Evolutionary conservation across 2,329 filamentous ascomycete species (phyloP).

Genomic region (Pseudocercospora ulei): DNA sequence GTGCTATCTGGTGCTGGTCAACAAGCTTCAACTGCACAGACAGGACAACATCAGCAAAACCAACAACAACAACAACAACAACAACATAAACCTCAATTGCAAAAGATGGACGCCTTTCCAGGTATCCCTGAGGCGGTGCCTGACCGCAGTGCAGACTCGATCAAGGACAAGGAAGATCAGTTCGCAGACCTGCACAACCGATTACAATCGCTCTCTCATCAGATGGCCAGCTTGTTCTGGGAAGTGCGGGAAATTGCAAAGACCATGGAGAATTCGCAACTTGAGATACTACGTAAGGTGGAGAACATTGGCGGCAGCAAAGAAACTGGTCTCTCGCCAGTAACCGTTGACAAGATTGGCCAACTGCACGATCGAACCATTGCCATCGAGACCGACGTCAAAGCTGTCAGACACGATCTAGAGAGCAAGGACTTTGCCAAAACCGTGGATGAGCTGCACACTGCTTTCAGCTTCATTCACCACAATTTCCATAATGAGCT

Average conservation of each 20-base stretch:
- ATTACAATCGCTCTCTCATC: conserved; percentile 62
- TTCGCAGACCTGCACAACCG: conserved; percentile 80
- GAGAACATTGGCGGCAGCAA: conserved; percentile 45
- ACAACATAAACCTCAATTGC: conserved; percentile 16
- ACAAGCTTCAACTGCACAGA: conserved; percentile 28
- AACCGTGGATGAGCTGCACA: conserved; percentile 47
- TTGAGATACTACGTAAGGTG: conserved; percentile 42
- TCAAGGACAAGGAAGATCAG: conserved; percentile 48
- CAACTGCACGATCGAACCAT: conserved; percentile 17
- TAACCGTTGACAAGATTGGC: conserved; percentile 21
- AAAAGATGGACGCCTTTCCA: conserved; percentile 35
- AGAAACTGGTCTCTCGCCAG: conserved; percentile 24
- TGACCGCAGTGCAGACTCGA: conserved; percentile 31
- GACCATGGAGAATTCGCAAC: conserved; percentile 49
- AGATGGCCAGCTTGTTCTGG: conserved; percentile 54
- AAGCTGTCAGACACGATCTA: conserved; percentile 46
- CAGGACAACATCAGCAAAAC: conserved; percentile 28
- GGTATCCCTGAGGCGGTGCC: conserved; percentile 39
- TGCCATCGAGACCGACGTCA: conserved; percentile 44
- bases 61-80: conserved; percentile 31
- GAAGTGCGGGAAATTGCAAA: conserved; percentile 46
- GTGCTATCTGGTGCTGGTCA: conserved; percentile 49
- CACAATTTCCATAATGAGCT: conserved; percentile 46
- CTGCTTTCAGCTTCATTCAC: conserved; percentile 37
- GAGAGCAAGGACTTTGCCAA: conserved; percentile 50